These are phyloP conservation scores for Monosporascus ibericus DNA, from an alignment of 2,329 filamentous ascomycete species.

Conservation along the genomic window DNA sequence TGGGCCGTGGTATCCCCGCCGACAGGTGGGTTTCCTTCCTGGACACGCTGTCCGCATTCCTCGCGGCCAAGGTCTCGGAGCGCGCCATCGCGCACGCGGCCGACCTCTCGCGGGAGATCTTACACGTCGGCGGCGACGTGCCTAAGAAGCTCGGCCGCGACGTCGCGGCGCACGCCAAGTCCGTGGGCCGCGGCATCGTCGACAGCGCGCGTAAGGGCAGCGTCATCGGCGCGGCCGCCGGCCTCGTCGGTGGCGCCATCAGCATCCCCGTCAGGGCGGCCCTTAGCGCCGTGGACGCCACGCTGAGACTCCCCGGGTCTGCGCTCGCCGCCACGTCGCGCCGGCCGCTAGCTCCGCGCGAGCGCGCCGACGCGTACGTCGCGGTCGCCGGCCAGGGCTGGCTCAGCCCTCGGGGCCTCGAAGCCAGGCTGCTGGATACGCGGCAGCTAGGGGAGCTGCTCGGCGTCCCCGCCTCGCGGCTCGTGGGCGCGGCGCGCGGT, in stretches of 20 bases:
- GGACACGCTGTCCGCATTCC: conserved; percentile 37
- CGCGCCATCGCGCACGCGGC: conserved; percentile 38
- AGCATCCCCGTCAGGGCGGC: conserved; percentile 33
- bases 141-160: conserved; percentile 31
- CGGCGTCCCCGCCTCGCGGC: conserved; percentile 26
- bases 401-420: conserved; percentile 32
- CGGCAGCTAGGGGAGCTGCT: conserved; percentile 12
- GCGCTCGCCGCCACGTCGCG: conserved; percentile 27
- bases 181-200: conserved; percentile 29
- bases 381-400: conserved; percentile 37
- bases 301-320: conserved; percentile 27
- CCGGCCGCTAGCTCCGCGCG: conserved; percentile 34
- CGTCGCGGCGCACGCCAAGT: conserved; percentile 30
- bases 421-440: conserved; percentile 30
- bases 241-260: conserved; percentile 31
- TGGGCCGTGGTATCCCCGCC: conserved; percentile 26
- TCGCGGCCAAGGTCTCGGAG: conserved; percentile 37
- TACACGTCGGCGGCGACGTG: conserved; percentile 14
- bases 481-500: conserved; percentile 33
- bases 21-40: conserved; percentile 22
- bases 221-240: conserved; percentile 30
- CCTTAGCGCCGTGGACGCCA: conserved; percentile 29
- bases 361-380: conserved; percentile 35
- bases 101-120: conserved; percentile 31
- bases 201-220: conserved; percentile 33